Percentiles rank a stretch among this genome's conserved stretches.
phyloP scores from a whole-genome alignment of 1,284 basidiomycete genomes.

The Sanguinoderma infundibulare region DNA sequence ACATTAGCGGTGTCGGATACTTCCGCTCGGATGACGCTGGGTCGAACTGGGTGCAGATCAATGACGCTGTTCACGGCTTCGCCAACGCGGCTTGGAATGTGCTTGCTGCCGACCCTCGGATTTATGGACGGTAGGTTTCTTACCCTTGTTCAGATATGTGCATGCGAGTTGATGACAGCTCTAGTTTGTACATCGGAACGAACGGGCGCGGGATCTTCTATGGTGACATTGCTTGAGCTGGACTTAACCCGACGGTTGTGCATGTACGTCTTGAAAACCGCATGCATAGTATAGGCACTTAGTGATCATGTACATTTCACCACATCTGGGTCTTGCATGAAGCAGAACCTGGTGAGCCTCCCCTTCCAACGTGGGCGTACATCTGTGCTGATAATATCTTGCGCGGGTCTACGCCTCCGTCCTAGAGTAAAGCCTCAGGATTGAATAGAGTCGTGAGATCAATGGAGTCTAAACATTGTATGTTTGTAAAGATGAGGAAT shows the following conservation, averaged over 20 bases:
- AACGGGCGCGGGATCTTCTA: conserved; percentile 71
- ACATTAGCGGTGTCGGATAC: conserved; percentile 54
- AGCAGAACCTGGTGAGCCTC: conserved; percentile 46
- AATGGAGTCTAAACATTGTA: no score
- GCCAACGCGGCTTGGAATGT: conserved; percentile 52
- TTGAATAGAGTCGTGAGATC: conserved; percentile 18
- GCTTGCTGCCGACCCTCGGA: conserved; percentile 56
- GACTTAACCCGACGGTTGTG: conserved; percentile 50
- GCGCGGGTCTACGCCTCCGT: conserved; percentile 35
- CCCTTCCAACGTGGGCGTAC: neutral
- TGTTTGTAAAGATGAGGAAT: no score
- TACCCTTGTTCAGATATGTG: neutral
- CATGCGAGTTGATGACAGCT: neutral
- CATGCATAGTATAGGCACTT: neutral
- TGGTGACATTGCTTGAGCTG: conserved; percentile 52
- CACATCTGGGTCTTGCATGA: conserved; percentile 42
- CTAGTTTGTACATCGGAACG: conserved; percentile 65
- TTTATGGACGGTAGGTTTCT: conserved; percentile 53
- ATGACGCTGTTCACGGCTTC: conserved; percentile 65
- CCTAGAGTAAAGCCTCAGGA: conserved; percentile 49
- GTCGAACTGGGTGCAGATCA: conserved; percentile 63
- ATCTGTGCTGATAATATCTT: neutral
- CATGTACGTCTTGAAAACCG: conserved; percentile 17
- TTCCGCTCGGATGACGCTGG: conserved; percentile 65
- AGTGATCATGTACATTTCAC: neutral